Evolutionary conservation across 495 filamentous ascomycete genomes (phyloP).

Genomic region (Podospora didyma): DNA sequence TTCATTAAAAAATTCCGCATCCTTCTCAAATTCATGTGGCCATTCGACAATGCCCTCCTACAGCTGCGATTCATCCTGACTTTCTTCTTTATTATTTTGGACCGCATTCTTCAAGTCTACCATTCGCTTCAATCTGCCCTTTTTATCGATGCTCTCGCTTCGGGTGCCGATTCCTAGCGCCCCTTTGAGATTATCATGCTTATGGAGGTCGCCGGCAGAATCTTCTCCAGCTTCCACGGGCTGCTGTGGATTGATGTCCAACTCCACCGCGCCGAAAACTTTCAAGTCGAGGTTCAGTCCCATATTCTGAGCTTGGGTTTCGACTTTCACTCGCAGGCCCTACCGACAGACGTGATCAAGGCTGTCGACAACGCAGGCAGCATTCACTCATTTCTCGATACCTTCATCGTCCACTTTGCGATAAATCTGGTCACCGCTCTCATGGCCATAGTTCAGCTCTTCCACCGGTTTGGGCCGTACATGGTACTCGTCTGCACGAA

Average conservation of each 20-base stretch:
- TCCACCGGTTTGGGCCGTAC: slow-evolving; percentile 5
- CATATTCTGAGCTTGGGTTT: slow-evolving; percentile 4
- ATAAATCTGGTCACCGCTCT: neutral
- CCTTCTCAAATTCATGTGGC: slow-evolving; percentile 7
- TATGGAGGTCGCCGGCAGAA: slow-evolving; percentile 1
- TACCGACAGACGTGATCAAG: slow-evolving; percentile 6
- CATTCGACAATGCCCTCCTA: slow-evolving; percentile 5
- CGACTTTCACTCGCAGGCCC: slow-evolving; percentile 5
- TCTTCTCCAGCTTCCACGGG: neutral
- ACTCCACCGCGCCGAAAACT: slow-evolving; percentile 1
- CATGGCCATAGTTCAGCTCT: slow-evolving; percentile 4
- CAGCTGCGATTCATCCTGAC: slow-evolving; percentile 6
- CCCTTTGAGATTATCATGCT: slow-evolving; percentile 2
- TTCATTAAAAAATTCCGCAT: slow-evolving; percentile 1
- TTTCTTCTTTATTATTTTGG: neutral
- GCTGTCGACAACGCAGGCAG: slow-evolving; percentile 8
- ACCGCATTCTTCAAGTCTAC: slow-evolving; percentile 2
- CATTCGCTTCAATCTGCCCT: slow-evolving; percentile 1
- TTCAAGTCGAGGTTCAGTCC: slow-evolving; percentile 5
- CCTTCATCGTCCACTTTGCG: neutral
- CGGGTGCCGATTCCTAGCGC: slow-evolving; percentile 1
- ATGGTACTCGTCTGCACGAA: neutral
- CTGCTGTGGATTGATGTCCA: slow-evolving; percentile 4
- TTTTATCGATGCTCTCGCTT: slow-evolving; percentile 4
- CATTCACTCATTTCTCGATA: slow-evolving; percentile 1